Evolutionary conservation across 2,329 filamentous ascomycete species (phyloP).

Genomic region (Fusarium compactum): DNA sequence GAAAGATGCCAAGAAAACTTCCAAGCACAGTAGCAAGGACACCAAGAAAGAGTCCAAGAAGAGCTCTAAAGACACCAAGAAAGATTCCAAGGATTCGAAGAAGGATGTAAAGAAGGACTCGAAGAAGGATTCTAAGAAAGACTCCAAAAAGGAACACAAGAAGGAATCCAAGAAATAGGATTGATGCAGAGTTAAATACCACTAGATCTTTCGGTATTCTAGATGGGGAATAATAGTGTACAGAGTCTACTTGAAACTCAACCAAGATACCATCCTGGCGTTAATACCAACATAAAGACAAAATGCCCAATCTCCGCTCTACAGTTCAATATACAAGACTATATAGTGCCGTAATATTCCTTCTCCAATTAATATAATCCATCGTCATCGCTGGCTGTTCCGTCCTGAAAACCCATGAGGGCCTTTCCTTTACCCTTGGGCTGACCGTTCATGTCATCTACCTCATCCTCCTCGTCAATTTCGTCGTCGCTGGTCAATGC

Average conservation of each 20-base stretch:
- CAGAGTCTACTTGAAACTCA: constrained; percentile 29
- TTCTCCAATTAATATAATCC: constrained; percentile 61
- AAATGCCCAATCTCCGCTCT: constrained; percentile 25
- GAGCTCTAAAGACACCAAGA: background rate
- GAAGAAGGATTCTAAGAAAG: constrained; percentile 1
- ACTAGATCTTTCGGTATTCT: constrained; percentile 15
- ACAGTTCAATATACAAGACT: constrained; percentile 30
- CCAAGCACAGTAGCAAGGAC: constrained; percentile 3
- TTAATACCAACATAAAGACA: constrained; percentile 35
- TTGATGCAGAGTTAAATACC: constrained; percentile 22
- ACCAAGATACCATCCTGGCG: constrained; percentile 33
- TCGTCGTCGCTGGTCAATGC: constrained; percentile 51
- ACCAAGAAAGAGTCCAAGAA: constrained; percentile 16
- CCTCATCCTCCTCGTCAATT: constrained; percentile 51
- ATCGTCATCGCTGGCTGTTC: constrained; percentile 68
- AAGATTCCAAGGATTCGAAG: background rate
- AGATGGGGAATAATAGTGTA: constrained; percentile 19
- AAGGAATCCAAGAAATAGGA: constrained; percentile 25
- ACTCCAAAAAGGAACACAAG: constrained; percentile 1
- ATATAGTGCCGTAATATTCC: constrained; percentile 18
- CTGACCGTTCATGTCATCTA: constrained; percentile 50
- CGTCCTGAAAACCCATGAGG: constrained; percentile 64
- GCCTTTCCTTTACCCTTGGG: constrained; percentile 70
- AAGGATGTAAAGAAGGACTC: background rate
- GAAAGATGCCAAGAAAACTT: background rate